Evolutionary conservation across 345 rosid species (phyloP), one percentile per base, ranked within the genome.

Genomic region (Citrus medica): DNA sequence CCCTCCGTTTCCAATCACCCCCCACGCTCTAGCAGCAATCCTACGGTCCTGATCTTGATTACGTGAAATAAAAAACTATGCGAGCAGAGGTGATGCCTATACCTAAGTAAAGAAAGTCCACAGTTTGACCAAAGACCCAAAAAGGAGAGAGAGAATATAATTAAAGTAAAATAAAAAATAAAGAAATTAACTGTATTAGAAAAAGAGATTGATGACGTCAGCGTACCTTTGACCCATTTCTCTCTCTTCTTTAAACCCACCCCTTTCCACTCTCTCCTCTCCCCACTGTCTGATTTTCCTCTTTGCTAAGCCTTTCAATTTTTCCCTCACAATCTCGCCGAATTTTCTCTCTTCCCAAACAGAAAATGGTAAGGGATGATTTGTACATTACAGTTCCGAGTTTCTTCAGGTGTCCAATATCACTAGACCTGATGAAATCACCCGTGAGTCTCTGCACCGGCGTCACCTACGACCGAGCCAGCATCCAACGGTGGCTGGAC

Each of bases 361-460:
- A 66, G 60, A 62, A 68, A 21, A 89, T 89, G 91, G 85, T 82
- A 68, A 90, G 88, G 68, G 93, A 96, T 72, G 92, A 91, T 78
- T 79, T 89, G 80, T 89, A 77, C 91, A 86, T 91, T 84, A 87
- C 92, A 76, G 83, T 91, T 42, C 99, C 99, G 48, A 89, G 83
- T 83, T 85, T 89, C 82, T 96, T 96, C 86, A 86, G 82, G 70
- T 96, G 99, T 71, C 99, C 99, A n/a, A 93, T 96, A 48, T 91
- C 98, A 9, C 90, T 96, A 1, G 99, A 96, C 81, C 94, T 96
- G 19, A 96, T 96, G 99, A 87, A 76, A 68, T 94, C 98, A 7
- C 98, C 99, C 0, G 98, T 96, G 27, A 96, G 94, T 80, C 92
- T 96, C 79, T 90, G 89, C 87, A 96, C 99, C 46, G 98, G 99